Conservation (phyloP, 768 basidiomycete genomes). For the Daedaleopsis sinensis region DNA sequence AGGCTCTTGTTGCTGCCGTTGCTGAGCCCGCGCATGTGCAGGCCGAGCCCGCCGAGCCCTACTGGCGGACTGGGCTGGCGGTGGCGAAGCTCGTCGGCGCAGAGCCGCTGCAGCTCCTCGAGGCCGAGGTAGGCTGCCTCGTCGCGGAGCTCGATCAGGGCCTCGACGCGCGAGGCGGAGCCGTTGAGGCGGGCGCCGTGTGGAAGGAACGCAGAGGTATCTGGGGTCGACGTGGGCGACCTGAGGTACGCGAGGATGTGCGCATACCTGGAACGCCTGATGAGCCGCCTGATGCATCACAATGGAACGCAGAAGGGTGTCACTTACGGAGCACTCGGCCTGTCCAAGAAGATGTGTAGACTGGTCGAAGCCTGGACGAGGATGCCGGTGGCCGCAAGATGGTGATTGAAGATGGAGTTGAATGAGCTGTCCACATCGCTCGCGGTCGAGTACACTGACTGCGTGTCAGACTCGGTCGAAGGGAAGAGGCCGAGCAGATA, state of each 20-base stretch:
- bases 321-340: conserved; percentile 80
- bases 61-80: conserved; percentile 39
- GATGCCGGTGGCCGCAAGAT: conserved; percentile 63
- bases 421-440: conserved; percentile 50
- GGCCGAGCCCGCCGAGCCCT: conserved; percentile 32
- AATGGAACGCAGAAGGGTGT: not conserved
- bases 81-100: conserved; percentile 64
- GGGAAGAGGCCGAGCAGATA: conserved; percentile 32
- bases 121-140: conserved; percentile 80
- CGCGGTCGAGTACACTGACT: conserved; percentile 60
- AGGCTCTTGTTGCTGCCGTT: conserved; percentile 58
- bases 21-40: conserved; percentile 51
- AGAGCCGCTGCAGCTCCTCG: conserved; percentile 63
- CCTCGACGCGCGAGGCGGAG: conserved; percentile 56
- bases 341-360: conserved; percentile 78
- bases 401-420: conserved; percentile 58
- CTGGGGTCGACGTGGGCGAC: conserved; percentile 47
- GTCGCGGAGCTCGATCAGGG: conserved; percentile 74
- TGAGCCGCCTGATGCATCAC: not conserved
- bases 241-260: conserved; percentile 77
- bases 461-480: conserved; percentile 40
- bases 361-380: conserved; percentile 46
- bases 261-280: conserved; percentile 52
- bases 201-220: conserved; percentile 58
- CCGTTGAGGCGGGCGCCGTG: conserved; percentile 55